phyloP scores from a whole-genome alignment of 2,329 filamentous ascomycete genomes.

The Ophiocordyceps unilateralis region DNA sequence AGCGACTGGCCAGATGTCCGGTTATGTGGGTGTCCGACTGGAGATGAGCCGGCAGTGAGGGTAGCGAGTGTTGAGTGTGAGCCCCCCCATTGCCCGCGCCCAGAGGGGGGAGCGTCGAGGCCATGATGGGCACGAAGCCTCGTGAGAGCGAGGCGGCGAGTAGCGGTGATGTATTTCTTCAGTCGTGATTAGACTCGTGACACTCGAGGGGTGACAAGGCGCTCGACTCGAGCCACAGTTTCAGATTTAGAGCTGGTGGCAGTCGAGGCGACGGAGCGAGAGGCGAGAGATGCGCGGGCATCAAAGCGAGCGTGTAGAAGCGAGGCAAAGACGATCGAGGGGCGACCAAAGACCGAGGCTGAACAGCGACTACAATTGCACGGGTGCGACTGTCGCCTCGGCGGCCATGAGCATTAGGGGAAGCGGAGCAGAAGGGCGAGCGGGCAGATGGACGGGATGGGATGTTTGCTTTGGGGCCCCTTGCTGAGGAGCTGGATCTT shows the following conservation, averaged over 20 bases:
- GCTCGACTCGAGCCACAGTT: background rate
- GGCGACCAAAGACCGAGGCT: too few species aligned
- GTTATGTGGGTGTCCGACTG: conserved; percentile 67
- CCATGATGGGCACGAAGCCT: conserved; percentile 30
- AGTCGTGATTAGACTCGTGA: background rate
- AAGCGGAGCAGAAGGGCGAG: too few species aligned
- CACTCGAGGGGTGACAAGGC: background rate
- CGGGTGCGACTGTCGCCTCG: too few species aligned
- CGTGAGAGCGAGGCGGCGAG: background rate
- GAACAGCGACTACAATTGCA: too few species aligned
- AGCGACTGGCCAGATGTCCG: conserved; percentile 70
- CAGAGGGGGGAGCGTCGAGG: conserved; percentile 36
- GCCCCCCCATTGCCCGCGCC: conserved; percentile 35
- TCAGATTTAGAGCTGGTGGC: background rate
- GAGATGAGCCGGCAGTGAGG: conserved; percentile 68
- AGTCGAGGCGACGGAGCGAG: background rate
- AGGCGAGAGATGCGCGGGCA: background rate
- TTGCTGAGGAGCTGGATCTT: background rate
- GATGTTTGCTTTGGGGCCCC: background rate
- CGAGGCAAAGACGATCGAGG: background rate
- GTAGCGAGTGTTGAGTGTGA: conserved; percentile 73
- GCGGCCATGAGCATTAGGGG: too few species aligned
- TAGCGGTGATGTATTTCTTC: background rate
- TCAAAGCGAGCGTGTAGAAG: conserved; percentile 1
- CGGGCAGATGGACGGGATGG: too few species aligned